Conservation (phyloP, 2,329 filamentous ascomycete genomes). For the Nemania diffusa region DNA sequence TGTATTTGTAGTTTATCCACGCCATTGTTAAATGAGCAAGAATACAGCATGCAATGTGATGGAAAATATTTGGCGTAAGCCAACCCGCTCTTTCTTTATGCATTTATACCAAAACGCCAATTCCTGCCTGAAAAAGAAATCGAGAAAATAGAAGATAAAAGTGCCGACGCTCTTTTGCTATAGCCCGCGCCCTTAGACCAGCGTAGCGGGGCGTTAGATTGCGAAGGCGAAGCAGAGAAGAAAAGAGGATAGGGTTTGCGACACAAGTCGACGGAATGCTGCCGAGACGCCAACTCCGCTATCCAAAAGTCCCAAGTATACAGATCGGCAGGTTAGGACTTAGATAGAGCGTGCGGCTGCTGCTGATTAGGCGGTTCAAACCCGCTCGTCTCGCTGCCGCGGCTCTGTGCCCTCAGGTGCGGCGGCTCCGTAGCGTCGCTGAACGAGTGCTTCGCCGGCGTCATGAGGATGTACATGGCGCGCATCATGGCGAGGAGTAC, state of each 20-base stretch:
- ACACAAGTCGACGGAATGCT: conserved; percentile 2
- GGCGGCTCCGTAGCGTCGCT: conserved; percentile 8
- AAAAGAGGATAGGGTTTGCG: not conserved
- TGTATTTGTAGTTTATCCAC: not conserved
- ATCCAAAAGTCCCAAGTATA: conserved; percentile 7
- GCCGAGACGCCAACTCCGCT: conserved; percentile 11
- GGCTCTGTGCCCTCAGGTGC: not conserved
- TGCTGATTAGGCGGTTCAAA: not conserved
- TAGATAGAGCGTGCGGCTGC: not conserved
- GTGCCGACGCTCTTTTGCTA: not conserved
- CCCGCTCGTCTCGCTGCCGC: conserved; percentile 7
- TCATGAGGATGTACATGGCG: conserved; percentile 53
- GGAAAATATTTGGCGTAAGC: conserved; percentile 25
- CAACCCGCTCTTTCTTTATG: conserved; percentile 15
- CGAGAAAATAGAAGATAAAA: not conserved
- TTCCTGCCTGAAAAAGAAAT: not conserved
- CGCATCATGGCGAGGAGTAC: conserved; percentile 78
- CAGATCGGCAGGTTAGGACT: not conserved
- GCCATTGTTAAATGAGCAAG: not conserved
- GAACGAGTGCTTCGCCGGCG: conserved; percentile 31
- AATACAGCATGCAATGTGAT: not conserved
- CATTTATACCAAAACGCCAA: conserved; percentile 4
- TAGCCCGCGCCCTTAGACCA: not conserved
- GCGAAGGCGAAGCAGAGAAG: not conserved
- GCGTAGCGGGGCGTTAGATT: not conserved